These are phyloP conservation scores for Globisporangium nodosum DNA, from an alignment of 352 stramenopile species.

Conservation along the genomic window DNA sequence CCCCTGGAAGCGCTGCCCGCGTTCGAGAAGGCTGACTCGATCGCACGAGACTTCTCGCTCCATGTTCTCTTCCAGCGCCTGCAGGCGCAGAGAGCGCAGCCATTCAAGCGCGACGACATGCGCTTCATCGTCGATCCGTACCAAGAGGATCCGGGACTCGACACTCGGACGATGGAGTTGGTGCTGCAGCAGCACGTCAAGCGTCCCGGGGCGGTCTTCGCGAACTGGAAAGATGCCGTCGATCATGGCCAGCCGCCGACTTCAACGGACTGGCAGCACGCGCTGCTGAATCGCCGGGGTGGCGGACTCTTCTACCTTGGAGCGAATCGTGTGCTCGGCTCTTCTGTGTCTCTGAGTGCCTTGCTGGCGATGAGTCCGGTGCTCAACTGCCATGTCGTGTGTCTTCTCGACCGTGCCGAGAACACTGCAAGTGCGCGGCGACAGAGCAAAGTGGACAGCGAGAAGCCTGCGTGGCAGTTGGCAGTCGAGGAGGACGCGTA, in stretches of 20 bases:
- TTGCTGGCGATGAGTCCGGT: slow-evolving; percentile 68
- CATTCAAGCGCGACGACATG: slow-evolving; percentile 53
- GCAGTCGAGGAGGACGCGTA: slow-evolving; percentile 62
- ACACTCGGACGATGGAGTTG: slow-evolving; percentile 34
- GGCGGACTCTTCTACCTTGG: slow-evolving; percentile 72
- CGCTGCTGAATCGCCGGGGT: slow-evolving; percentile 42
- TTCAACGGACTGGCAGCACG: slow-evolving; percentile 62
- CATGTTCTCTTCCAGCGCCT: slow-evolving; percentile 60
- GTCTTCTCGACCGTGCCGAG: slow-evolving; percentile 78
- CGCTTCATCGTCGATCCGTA: slow-evolving; percentile 57
- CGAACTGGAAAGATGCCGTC: slow-evolving; percentile 53
- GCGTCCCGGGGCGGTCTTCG: slow-evolving; percentile 19
- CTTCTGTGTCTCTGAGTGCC: slow-evolving; percentile 26
- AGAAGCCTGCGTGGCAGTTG: slow-evolving; percentile 57
- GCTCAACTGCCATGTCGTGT: slow-evolving; percentile 57
- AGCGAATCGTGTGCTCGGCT: slow-evolving; percentile 57
- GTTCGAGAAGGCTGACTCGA: slow-evolving; percentile 39
- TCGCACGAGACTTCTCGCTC: slow-evolving; percentile 65
- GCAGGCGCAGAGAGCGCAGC: slow-evolving; percentile 40
- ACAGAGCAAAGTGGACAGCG: slow-evolving; percentile 84
- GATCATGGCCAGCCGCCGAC: slow-evolving; percentile 59
- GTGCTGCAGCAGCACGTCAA: slow-evolving; percentile 39
- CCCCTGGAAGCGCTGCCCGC: slow-evolving; percentile 48
- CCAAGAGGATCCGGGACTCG: slow-evolving; percentile 37
- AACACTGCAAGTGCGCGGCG: slow-evolving; percentile 64